Percentiles rank a stretch among this genome's conserved stretches.
Evolutionary conservation across 148 eudicot genomes (phyloP).

Genomic region (Dysphania ambrosioides): DNA sequence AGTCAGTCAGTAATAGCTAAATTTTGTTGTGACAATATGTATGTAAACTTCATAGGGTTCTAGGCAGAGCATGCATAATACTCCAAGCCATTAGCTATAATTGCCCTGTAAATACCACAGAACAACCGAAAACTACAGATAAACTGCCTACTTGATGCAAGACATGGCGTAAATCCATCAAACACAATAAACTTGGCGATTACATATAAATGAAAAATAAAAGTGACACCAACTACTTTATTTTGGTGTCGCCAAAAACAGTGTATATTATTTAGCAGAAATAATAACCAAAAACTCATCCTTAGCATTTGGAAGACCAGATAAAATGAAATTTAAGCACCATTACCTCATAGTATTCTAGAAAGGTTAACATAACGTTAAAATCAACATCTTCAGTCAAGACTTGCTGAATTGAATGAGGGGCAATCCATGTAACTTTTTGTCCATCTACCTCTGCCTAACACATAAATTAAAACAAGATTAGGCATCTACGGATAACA

Average conservation of each 20-base stretch:
- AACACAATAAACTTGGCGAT: too few species aligned
- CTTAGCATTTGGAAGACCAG: not conserved
- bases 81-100: not conserved
- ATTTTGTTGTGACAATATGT: not conserved
- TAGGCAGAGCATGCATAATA: not conserved
- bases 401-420: constrained; percentile 94
- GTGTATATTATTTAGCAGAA: not conserved
- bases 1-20: not conserved
- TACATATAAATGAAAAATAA: too few species aligned
- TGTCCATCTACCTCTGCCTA: constrained; percentile 92
- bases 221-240: too few species aligned
- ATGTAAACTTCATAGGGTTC: not conserved
- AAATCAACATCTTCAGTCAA: constrained; percentile 84
- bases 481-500: too few species aligned
- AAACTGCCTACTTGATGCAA: not conserved
- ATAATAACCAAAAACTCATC: not conserved
- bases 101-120: not conserved
- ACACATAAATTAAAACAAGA: constrained; percentile 7
- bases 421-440: constrained; percentile 87
- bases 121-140: not conserved
- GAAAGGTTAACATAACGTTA: constrained; percentile 70
- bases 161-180: not conserved
- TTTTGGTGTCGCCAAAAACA: not conserved
- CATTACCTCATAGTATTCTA: constrained; percentile 85
- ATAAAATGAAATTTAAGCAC: not conserved